These are phyloP conservation scores for Isatis lusitanica DNA, from an alignment of 441 rosid species.

Conservation along the genomic window DNA sequence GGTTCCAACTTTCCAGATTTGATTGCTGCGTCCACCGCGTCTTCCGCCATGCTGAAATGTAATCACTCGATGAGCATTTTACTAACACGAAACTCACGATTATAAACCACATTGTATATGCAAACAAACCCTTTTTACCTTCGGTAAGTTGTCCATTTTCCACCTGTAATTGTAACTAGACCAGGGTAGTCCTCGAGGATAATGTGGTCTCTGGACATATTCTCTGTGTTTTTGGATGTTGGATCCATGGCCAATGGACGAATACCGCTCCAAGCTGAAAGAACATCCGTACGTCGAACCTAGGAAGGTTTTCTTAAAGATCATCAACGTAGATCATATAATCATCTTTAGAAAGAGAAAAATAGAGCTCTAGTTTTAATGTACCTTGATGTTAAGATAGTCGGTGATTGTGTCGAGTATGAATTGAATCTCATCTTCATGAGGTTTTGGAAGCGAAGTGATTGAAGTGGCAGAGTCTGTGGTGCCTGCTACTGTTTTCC, in stretches of 20 bases:
- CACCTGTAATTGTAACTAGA: constrained; percentile 94
- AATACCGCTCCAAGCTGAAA: constrained; percentile 98
- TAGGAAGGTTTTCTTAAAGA: constrained; percentile 18
- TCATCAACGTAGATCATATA: neutral
- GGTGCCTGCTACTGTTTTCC: constrained; percentile 94
- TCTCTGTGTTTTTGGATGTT: constrained; percentile 82
- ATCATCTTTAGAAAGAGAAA: too few relatives aligned
- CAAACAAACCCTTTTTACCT: constrained; percentile 46
- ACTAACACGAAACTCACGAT: neutral
- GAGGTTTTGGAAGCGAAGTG: constrained; percentile 88
- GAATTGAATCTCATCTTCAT: constrained; percentile 93
- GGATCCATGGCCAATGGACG: constrained; percentile 92
- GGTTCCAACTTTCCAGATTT: constrained; percentile 74
- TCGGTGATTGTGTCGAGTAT: constrained; percentile 91
- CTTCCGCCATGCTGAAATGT: constrained; percentile 93
- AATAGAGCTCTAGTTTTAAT: neutral
- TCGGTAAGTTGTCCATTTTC: constrained; percentile 97
- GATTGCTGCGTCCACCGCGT: constrained; percentile 84
- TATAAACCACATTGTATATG: neutral
- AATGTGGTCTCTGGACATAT: constrained; percentile 94
- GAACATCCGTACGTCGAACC: constrained; percentile 95
- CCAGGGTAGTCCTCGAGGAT: constrained; percentile 87
- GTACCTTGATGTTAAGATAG: constrained; percentile 80
- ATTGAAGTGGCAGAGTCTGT: constrained; percentile 85
- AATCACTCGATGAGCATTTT: constrained; percentile 1